Evolutionary conservation across 805 yeast genomes (phyloP).

Genomic region (Grigorovia yakushimaensis): DNA sequence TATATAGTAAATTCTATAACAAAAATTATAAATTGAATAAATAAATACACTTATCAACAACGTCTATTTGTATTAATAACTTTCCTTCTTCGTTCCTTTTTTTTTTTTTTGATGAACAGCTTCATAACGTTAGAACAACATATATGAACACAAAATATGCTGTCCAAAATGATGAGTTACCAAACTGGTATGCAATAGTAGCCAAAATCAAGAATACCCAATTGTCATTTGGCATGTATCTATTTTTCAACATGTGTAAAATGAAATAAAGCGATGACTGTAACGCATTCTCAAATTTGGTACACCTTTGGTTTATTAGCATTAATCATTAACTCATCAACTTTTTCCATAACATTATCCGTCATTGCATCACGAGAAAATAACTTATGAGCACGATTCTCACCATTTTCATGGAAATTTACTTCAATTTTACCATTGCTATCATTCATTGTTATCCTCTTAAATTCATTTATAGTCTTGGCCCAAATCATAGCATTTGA

Average conservation of each 20-base stretch:
- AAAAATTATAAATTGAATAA: background rate
- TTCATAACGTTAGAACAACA: background rate
- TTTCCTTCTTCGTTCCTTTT: background rate
- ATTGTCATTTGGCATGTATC: slow-evolving; percentile 7
- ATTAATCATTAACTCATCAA: slow-evolving; percentile 19
- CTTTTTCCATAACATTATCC: slow-evolving; percentile 28
- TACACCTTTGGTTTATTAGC: slow-evolving; percentile 24
- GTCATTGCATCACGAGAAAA: slow-evolving; percentile 36
- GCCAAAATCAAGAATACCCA: slow-evolving; percentile 15
- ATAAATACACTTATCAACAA: background rate
- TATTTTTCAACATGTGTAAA: slow-evolving; percentile 8
- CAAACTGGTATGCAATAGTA: background rate
- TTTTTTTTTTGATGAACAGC: background rate
- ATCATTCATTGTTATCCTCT: slow-evolving; percentile 5
- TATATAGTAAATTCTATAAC: background rate
- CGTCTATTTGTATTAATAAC: too few species aligned
- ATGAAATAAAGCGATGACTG: slow-evolving; percentile 7
- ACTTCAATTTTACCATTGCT: slow-evolving; percentile 11
- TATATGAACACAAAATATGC: slow-evolving; percentile 11
- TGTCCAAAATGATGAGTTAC: slow-evolving; percentile 9
- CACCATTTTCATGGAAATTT: slow-evolving; percentile 19
- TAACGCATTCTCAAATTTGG: slow-evolving; percentile 20
- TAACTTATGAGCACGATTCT: slow-evolving; percentile 20
- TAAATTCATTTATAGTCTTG: slow-evolving; percentile 35
- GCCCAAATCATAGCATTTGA: slow-evolving; percentile 47